Conservation (phyloP, 176 grass and related monocot genomes). For the Triticum timopheevii region DNA sequence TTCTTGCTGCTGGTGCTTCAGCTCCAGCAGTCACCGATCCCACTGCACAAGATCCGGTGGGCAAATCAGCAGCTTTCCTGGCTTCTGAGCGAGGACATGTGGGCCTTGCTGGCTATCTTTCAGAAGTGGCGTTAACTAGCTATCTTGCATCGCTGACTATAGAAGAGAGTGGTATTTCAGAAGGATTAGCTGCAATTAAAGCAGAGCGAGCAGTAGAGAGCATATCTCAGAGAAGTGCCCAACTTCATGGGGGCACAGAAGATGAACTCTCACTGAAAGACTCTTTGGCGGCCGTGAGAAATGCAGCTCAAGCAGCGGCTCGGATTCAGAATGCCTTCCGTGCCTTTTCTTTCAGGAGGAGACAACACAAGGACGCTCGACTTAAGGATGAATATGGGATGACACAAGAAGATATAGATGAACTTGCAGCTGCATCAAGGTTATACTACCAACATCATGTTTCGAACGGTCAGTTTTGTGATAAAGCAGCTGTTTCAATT, state of each 20-base stretch:
- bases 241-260: slow-evolving; percentile 58
- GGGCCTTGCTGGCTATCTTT: slow-evolving; percentile 89
- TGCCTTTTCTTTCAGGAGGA: slow-evolving; percentile 88
- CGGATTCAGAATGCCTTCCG: slow-evolving; percentile 97
- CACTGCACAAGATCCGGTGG: slow-evolving; percentile 85
- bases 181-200: slow-evolving; percentile 64
- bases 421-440: slow-evolving; percentile 71
- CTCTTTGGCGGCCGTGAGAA: slow-evolving; percentile 97
- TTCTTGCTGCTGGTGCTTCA: slow-evolving; percentile 83
- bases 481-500: slow-evolving; percentile 96
- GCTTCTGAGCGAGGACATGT: slow-evolving; percentile 75
- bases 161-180: slow-evolving; percentile 59
- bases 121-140: slow-evolving; percentile 77
- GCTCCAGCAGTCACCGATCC: slow-evolving; percentile 85
- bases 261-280: slow-evolving; percentile 91
- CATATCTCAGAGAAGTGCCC: slow-evolving; percentile 60
- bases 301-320: slow-evolving; percentile 83
- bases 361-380: slow-evolving; percentile 50
- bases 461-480: slow-evolving; percentile 51
- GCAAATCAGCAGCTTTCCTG: slow-evolving; percentile 92
- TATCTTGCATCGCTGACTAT: slow-evolving; percentile 83
- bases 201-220: slow-evolving; percentile 65
- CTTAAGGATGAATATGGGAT: slow-evolving; percentile 80
- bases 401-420: slow-evolving; percentile 89
- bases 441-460: slow-evolving; percentile 40